A percentile compares a stretch with the other conserved stretches of the same genome.
Evolutionary conservation across 768 basidiomycete species (phyloP).

Genomic region (Lactarius pseudohatsudake): DNA sequence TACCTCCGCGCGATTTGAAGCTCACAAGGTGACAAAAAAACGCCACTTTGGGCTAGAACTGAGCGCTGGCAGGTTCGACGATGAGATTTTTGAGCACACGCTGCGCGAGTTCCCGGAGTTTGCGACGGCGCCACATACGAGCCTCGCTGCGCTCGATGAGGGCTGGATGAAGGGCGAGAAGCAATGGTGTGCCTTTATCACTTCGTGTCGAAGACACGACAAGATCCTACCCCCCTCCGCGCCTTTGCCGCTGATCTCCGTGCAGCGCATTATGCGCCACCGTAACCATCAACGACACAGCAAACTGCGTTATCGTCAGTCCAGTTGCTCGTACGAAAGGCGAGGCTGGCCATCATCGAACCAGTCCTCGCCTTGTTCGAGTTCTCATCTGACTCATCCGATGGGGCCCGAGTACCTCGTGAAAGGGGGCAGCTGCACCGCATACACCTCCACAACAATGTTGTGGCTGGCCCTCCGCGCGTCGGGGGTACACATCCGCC

Average conservation of each 20-base stretch:
- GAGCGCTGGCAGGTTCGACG: constrained; percentile 53
- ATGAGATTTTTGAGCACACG: constrained; percentile 84
- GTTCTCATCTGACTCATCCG: too few species aligned
- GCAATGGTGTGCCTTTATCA: constrained; percentile 87
- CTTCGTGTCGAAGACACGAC: constrained; percentile 42
- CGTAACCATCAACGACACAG: constrained; percentile 40
- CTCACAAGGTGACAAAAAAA: constrained; percentile 69
- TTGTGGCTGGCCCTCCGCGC: constrained; percentile 31
- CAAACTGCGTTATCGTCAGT: too few species aligned
- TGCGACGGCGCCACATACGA: constrained; percentile 38
- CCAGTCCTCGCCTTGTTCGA: too few species aligned
- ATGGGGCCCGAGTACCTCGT: constrained; percentile 43
- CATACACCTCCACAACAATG: constrained; percentile 50
- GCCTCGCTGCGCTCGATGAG: constrained; percentile 70
- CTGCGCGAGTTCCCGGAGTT: constrained; percentile 80
- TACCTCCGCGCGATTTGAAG: constrained; percentile 71
- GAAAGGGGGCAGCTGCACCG: constrained; percentile 42
- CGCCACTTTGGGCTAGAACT: not conserved
- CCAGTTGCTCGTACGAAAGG: too few species aligned
- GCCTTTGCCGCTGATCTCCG: constrained; percentile 44
- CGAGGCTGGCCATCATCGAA: too few species aligned
- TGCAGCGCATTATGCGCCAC: constrained; percentile 39
- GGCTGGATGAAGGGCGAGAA: constrained; percentile 92
- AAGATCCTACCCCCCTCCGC: constrained; percentile 56
- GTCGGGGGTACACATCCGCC: constrained; percentile 48